Evolutionary conservation across 345 rosid species (phyloP), one percentile per base, ranked within the genome.

Genomic region (Hevea brasiliensis): DNA sequence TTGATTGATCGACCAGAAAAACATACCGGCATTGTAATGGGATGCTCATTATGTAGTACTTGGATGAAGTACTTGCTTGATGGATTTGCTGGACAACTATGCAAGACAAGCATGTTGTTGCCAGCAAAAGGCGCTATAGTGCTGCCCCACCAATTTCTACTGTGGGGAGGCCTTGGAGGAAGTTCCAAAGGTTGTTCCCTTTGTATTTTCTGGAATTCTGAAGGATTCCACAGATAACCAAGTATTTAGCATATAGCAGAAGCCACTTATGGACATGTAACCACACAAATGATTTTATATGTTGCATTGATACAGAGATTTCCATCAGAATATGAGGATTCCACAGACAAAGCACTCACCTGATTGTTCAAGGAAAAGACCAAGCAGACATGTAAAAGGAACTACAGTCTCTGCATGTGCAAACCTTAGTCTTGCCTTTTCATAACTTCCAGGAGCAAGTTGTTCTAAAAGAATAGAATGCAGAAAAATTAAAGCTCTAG

Each of bases 321-420:
- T 6, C 26, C 35, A 70, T 15, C 13, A 37, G 18, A 41, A 29
- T 57, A 15, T 26, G 61, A 60, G 48, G 55, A 74, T 27, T 57
- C 40, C 9, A 70, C 64, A 26, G 24, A 51, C 27, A 41, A 70
- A 70, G 45, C 71, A 81, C 90, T 82, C 54, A 91, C 99, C 97
- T 69, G 94, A 80, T 80, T 82, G 89, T 76, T 90, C 88, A 54
- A 95, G 97, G 85, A 91, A 95, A 72, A 91, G 98, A 42, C 99
- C 99, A 72, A 95, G 97, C 73, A 93, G 87, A 81, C 99, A 95
- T 71, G 98, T 81, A 74, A 95, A 95, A 7, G 98, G 97, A 76
- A 95, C 89, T 78, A 95, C 88, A 32, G 99, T 95, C 83, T 95
- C 98, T 0, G 96, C 99, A 88, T 91, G 99, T 6, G 99, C 99